Evolutionary conservation across 2,329 filamentous ascomycete genomes (phyloP), one percentile per base, ranked within the genome.

Genomic region (Fusarium stilboides): DNA sequence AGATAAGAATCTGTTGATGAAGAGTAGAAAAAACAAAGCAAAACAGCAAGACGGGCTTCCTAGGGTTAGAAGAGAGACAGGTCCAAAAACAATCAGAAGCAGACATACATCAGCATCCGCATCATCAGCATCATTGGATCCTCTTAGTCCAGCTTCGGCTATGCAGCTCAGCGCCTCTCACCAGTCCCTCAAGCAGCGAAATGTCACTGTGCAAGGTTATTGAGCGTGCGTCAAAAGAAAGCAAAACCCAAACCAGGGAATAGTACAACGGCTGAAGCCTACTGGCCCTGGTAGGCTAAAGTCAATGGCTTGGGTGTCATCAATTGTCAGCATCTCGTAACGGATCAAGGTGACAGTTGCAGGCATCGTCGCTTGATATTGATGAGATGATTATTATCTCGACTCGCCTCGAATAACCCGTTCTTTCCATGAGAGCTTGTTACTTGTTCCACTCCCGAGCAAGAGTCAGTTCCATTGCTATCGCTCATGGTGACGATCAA

Each of bases 151-250:
- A 54, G 63, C 63, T 59, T 68, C 45, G 49, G 58, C 36, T 63
- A 24, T 56, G 59, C 51, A 40, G 39, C 43, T 44, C 47, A 67
- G 24, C 40, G 37, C 31, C 47, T 46, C 40, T 50, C 20, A 34
- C 50, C 40, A 66, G 56, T 57, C 62, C 54, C 45, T 36, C 12
- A 33, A 33, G 54, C 51, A 65, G 33, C 31, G 31, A 67, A 40
- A 70, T 69, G 66, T 69, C 66, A 69, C 62, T 45, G 53, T 54
- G 42, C 66, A 69, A 61, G 66, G 65, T 52, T 62, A 54, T 66
- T 55, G 52, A 62, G 20, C 52, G 37, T 54, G 57, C 42, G 49
- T 40, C 62, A 39, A 54, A 63, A 67, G 63, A 63, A 54, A 58
- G 47, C 12, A 62, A 65, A 68, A 69, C 60, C 61, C 47, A 62